These are phyloP conservation scores for Beauveria sp. DNA, from an alignment of 2,329 filamentous ascomycete genomes.

Conservation along the genomic window DNA sequence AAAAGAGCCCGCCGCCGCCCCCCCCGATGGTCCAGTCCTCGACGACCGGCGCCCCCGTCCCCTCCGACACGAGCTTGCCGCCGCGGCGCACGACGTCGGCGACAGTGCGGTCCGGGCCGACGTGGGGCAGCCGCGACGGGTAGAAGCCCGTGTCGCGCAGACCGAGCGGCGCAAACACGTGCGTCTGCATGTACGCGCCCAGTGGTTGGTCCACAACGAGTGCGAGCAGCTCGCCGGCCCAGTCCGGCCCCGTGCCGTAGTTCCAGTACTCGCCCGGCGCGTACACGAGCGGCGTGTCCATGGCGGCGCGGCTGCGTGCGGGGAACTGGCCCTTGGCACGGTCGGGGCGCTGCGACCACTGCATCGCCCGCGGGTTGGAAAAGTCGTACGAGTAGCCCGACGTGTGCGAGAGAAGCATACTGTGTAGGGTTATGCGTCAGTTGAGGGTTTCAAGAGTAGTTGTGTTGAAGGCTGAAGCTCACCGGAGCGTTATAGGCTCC, in stretches of 20 bases:
- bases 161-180: conserved; percentile 30
- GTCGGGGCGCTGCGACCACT: conserved; percentile 32
- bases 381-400: conserved; percentile 38
- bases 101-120: conserved; percentile 16
- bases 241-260: conserved; percentile 41
- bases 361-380: conserved; percentile 29
- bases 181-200: conserved; percentile 27
- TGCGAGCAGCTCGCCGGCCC: conserved; percentile 38
- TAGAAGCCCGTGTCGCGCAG: conserved; percentile 32
- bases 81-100: conserved; percentile 15
- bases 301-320: conserved; percentile 29
- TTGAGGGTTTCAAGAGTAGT: no score
- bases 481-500: conserved; percentile 32
- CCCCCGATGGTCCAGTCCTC: conserved; percentile 29
- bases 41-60: conserved; percentile 12
- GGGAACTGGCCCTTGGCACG: conserved; percentile 23
- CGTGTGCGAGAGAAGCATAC: conserved; percentile 42
- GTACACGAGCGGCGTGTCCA: conserved; percentile 35
- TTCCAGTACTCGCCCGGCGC: conserved; percentile 40
- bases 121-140: conserved; percentile 22
- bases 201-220: conserved; percentile 29
- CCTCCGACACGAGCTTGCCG: conserved; percentile 14
- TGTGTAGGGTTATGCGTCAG: conserved; percentile 3
- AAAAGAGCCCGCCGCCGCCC: conserved; percentile 37
- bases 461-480: not conserved